Percentiles rank a stretch among this genome's conserved stretches.
Conservation (phyloP, 192 early-diverging fungal genomes). For the Haplosporangium gracile region DNA sequence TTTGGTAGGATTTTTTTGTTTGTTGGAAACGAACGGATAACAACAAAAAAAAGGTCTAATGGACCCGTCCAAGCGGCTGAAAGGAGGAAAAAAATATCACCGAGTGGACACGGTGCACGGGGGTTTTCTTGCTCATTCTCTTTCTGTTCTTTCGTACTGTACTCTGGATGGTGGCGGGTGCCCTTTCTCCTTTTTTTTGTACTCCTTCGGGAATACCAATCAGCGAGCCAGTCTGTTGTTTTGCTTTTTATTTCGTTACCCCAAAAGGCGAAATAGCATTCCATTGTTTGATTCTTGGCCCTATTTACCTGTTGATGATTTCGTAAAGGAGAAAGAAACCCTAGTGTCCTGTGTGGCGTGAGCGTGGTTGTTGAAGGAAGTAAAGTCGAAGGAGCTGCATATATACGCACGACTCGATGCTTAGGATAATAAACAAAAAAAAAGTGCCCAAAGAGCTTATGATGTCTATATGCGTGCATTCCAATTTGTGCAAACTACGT, state of each 20-base stretch:
- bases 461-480: not conserved
- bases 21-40: not conserved
- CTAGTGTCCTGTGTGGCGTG: too few relatives aligned
- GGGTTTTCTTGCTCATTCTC: not conserved
- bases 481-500: not conserved
- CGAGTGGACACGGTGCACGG: not conserved
- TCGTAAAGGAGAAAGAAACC: not conserved
- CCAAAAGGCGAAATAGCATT: slow-evolving; percentile 8
- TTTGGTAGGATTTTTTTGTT: not conserved
- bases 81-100: not conserved
- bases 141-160: not conserved
- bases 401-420: too few relatives aligned
- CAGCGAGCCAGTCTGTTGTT: not conserved
- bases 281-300: not conserved
- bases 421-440: too few relatives aligned
- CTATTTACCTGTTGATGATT: not conserved
- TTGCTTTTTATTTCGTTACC: not conserved
- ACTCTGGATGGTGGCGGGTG: too few relatives aligned
- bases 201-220: not conserved
- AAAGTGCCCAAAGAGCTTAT: not conserved
- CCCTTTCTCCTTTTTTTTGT: not conserved
- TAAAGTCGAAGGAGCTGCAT: too few relatives aligned
- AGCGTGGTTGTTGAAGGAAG: too few relatives aligned
- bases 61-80: not conserved
- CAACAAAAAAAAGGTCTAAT: not conserved